Percentiles rank a stretch among this genome's conserved stretches.
phyloP scores from a whole-genome alignment of 2,329 filamentous ascomycete genomes.

The Arthrobotrys megalospora region DNA sequence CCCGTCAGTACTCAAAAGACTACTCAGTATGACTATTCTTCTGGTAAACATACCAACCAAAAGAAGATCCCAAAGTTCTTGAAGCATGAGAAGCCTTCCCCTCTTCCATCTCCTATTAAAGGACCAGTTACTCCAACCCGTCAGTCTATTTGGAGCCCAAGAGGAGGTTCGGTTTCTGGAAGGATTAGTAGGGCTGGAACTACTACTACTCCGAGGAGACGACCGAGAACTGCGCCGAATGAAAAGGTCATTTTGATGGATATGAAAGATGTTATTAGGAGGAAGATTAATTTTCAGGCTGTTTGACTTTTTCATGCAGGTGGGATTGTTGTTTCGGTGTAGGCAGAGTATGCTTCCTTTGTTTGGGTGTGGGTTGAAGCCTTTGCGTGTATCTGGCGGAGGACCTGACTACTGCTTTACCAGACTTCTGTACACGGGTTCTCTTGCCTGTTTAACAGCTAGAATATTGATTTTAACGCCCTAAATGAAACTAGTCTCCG shows the following conservation, averaged over 20 bases:
- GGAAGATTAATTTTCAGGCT: constrained; percentile 7
- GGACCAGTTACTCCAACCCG: not conserved
- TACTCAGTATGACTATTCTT: not conserved
- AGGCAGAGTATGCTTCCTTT: no score
- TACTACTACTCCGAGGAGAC: not conserved
- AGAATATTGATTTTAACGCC: no score
- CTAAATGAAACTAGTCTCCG: no score
- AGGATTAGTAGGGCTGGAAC: not conserved
- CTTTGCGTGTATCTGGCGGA: no score
- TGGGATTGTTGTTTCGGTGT: not conserved
- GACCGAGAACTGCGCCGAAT: constrained; percentile 14
- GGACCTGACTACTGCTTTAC: no score
- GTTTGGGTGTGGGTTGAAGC: no score
- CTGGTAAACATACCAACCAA: not conserved
- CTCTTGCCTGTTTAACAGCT: no score
- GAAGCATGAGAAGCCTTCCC: constrained; percentile 2
- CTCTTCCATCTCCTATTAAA: not conserved
- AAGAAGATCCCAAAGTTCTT: constrained; percentile 32
- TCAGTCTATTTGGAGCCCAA: not conserved
- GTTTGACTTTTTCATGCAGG: not conserved
- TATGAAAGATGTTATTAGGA: constrained; percentile 21
- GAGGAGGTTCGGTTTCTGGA: not conserved
- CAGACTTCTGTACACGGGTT: no score
- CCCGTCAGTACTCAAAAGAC: not conserved
- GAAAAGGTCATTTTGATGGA: constrained; percentile 6